Percentiles rank a stretch among this genome's conserved stretches.
Evolutionary conservation across 2,329 filamentous ascomycete species (phyloP).

Genomic region (Remersonia thermophila): DNA sequence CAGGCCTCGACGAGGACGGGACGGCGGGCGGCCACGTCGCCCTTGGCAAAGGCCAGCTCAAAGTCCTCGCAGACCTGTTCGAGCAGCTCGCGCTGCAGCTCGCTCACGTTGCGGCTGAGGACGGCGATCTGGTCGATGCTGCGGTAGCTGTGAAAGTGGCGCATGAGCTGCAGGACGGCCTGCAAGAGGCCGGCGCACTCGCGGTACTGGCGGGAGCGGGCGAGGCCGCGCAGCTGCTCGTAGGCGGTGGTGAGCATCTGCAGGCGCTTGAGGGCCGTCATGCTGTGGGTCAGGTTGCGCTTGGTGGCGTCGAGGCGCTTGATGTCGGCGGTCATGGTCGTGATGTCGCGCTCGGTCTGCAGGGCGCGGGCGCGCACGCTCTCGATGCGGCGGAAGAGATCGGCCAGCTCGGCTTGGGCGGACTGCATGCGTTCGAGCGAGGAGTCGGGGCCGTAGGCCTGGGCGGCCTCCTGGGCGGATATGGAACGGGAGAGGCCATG

Average conservation of each 20-base stretch:
- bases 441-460: slow-evolving; percentile 75
- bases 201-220: slow-evolving; percentile 78
- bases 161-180: slow-evolving; percentile 94
- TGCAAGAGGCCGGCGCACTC: slow-evolving; percentile 90
- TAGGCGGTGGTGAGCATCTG: slow-evolving; percentile 99
- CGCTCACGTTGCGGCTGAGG: slow-evolving; percentile 81
- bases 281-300: slow-evolving; percentile 87
- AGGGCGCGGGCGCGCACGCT: slow-evolving; percentile 78
- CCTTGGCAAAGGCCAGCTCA: slow-evolving; percentile 84
- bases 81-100: slow-evolving; percentile 80
- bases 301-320: slow-evolving; percentile 95
- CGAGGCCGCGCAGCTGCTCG: slow-evolving; percentile 77
- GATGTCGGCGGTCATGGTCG: slow-evolving; percentile 97
- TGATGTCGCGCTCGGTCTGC: slow-evolving; percentile 90
- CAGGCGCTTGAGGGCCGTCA: slow-evolving; percentile 92
- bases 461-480: slow-evolving; percentile 56
- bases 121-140: slow-evolving; percentile 97
- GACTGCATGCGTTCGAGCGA: slow-evolving; percentile 85
- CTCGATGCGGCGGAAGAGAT: slow-evolving; percentile 90
- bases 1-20: slow-evolving; percentile 74
- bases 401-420: slow-evolving; percentile 77
- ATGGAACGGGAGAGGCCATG: slow-evolving; percentile 75
- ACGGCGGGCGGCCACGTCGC: slow-evolving; percentile 60
- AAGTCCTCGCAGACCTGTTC: slow-evolving; percentile 99
- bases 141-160: slow-evolving; percentile 94